Base-by-base conservation (phyloP, 2,329 filamentous ascomycete species). In the Fusarium marasasianum region DNA sequence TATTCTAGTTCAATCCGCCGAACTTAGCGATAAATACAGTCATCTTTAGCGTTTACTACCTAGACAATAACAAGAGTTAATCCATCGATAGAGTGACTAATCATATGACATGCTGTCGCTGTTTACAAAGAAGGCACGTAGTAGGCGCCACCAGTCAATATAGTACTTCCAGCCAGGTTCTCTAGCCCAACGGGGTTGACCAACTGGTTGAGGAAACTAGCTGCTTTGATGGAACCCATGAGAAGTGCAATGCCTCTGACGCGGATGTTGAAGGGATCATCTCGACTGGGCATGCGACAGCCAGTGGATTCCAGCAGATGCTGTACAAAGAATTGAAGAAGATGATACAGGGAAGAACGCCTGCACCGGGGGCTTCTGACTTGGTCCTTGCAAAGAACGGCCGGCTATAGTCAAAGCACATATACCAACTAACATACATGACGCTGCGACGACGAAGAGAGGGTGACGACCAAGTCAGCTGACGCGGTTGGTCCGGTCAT, bases 1-100 rank as follows among this genome's bases (percentile, higher is more conserved):
- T 35, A 0, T 22, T 3, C 0, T 31, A 10, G 24, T 22, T 29
- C 8, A 22, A 33, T 18, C 0, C 5, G 4, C 11, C 3, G 3
- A 9, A 24, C 1, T 3, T 6, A 10, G 22, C 10, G 14, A 6
- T 10, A 5, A n/a, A 24, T 35, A 3, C 18, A 1, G 8, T 51
- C 7, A 5, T 20, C 47, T n/a, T 33, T 6, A 17, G 14, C 4
- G 4, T 15, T 3, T 22, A 11, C 18, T 11, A n/a, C n/a, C 11
- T 18, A 45, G 6, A 0, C 2, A 22, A 11, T 22, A 11, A 7
- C 7, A 7, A 29, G 26, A 9, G 9, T 15, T 48, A 2, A 1
- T 17, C 0, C 1, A 17, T 31, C 6, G 0, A 31, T 31, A n/a
- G 6, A 31, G 3, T 35, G 7, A 24, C 31, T 14, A 15, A 3